phyloP scores from a whole-genome alignment of 495 filamentous ascomycete species.

The Penicillium soppii region DNA sequence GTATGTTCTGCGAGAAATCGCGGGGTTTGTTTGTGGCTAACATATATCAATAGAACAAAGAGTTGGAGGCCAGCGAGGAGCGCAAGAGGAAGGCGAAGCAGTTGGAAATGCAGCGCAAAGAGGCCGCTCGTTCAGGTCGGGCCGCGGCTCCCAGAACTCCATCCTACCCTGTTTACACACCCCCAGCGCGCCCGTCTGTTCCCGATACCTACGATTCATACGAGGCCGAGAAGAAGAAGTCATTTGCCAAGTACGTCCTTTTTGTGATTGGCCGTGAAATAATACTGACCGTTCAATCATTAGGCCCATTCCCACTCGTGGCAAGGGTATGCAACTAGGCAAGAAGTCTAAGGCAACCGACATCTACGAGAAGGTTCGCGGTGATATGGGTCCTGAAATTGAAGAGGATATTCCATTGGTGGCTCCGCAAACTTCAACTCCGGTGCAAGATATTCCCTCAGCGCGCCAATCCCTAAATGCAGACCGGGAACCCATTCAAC shows the following conservation, averaged over 20 bases:
- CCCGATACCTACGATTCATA: slow-evolving; percentile 88
- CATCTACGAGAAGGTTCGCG: slow-evolving; percentile 94
- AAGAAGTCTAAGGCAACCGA: slow-evolving; percentile 96
- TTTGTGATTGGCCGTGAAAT: background rate
- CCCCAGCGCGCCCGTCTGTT: slow-evolving; percentile 68
- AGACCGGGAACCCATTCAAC: slow-evolving; percentile 78
- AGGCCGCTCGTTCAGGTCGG: slow-evolving; percentile 64
- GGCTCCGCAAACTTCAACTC: slow-evolving; percentile 54
- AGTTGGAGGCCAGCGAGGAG: slow-evolving; percentile 95
- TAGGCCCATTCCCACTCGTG: slow-evolving; percentile 69
- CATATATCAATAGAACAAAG: slow-evolving; percentile 73
- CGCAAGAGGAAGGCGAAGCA: slow-evolving; percentile 98
- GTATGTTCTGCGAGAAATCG: slow-evolving; percentile 45
- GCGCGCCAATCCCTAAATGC: slow-evolving; percentile 61
- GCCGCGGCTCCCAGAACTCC: slow-evolving; percentile 65
- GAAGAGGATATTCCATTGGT: slow-evolving; percentile 78
- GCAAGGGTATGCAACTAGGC: slow-evolving; percentile 97
- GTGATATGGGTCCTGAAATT: slow-evolving; percentile 77
- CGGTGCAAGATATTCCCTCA: slow-evolving; percentile 56
- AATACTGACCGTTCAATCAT: slow-evolving; percentile 5
- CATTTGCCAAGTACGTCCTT: slow-evolving; percentile 63
- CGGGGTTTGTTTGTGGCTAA: slow-evolving; percentile 16
- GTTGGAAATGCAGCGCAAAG: slow-evolving; percentile 96
- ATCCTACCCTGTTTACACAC: slow-evolving; percentile 85
- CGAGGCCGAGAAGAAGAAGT: slow-evolving; percentile 94